These are phyloP conservation scores for Tylopilus intermedius DNA, from an alignment of 768 basidiomycete genomes.

Conservation along the genomic window DNA sequence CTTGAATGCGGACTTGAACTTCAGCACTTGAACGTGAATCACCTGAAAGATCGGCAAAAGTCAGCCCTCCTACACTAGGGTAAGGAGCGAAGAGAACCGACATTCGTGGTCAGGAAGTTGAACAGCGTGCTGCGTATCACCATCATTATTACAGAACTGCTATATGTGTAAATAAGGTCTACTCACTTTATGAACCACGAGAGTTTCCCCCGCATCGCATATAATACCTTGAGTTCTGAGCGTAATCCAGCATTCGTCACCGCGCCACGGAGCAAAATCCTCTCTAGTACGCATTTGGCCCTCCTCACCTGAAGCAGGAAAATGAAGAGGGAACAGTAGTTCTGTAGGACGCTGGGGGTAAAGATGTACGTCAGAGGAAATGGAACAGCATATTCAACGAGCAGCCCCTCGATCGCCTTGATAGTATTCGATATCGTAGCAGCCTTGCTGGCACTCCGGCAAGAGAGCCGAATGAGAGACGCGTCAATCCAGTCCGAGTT, in stretches of 20 bases:
- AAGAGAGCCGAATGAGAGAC: slow-evolving; percentile 68
- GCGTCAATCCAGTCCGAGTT: slow-evolving; percentile 56
- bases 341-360: slow-evolving; percentile 47
- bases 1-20: slow-evolving; percentile 54
- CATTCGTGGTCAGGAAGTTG: slow-evolving; percentile 71
- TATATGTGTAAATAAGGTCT: not conserved
- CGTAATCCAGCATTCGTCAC: slow-evolving; percentile 30
- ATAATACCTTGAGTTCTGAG: slow-evolving; percentile 62
- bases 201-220: slow-evolving; percentile 69
- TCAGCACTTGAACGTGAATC: slow-evolving; percentile 55
- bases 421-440: slow-evolving; percentile 49
- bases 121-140: slow-evolving; percentile 48
- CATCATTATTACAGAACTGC: not conserved
- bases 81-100: slow-evolving; percentile 28
- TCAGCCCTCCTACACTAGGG: not conserved
- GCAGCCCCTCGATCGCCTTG: slow-evolving; percentile 59
- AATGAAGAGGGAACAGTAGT: slow-evolving; percentile 63
- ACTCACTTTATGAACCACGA: slow-evolving; percentile 85
- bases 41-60: slow-evolving; percentile 41
- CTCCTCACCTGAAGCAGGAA: slow-evolving; percentile 70
- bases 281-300: slow-evolving; percentile 66
- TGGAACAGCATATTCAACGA: slow-evolving; percentile 75
- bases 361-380: slow-evolving; percentile 81
- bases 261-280: slow-evolving; percentile 60
- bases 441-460: slow-evolving; percentile 45